Evolutionary conservation across 2,329 filamentous ascomycete species (phyloP).

Genomic region (Endothia cerciana): DNA sequence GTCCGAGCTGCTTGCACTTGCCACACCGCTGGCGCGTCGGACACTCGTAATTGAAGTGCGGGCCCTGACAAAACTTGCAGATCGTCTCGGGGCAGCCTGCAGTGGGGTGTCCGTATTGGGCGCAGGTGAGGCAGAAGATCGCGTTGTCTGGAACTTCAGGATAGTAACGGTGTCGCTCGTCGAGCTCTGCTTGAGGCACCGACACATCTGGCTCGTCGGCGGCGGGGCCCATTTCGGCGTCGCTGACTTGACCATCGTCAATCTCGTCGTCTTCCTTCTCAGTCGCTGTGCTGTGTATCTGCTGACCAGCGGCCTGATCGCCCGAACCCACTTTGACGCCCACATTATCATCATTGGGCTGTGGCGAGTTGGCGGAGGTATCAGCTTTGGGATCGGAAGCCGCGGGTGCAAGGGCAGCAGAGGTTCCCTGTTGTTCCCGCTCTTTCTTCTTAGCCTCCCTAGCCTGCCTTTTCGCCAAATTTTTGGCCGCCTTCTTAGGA

Average conservation of each 20-base stretch:
- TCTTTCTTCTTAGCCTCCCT: constrained; percentile 2
- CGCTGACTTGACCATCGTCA: background rate
- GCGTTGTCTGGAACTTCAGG: constrained; percentile 49
- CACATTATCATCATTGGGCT: background rate
- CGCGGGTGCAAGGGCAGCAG: background rate
- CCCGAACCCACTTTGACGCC: background rate
- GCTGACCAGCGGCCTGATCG: background rate
- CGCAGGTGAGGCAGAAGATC: constrained; percentile 57
- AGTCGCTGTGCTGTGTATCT: background rate
- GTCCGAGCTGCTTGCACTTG: constrained; percentile 67
- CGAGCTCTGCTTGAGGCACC: constrained; percentile 38
- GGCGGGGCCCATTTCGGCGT: constrained; percentile 1
- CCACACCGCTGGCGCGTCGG: constrained; percentile 54
- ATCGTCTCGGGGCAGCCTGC: constrained; percentile 48
- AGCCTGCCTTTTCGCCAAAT: background rate
- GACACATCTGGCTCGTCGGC: background rate
- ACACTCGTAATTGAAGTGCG: constrained; percentile 56
- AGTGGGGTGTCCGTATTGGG: constrained; percentile 50
- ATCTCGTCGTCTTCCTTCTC: constrained; percentile 12
- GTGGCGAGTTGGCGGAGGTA: background rate
- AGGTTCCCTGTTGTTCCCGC: background rate
- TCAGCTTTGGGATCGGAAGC: background rate
- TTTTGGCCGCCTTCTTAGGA: background rate
- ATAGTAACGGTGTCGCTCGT: constrained; percentile 54
- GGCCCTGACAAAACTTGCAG: constrained; percentile 54